These are phyloP conservation scores for Apiospora koreana DNA, from an alignment of 2,329 filamentous ascomycete species.

Conservation along the genomic window DNA sequence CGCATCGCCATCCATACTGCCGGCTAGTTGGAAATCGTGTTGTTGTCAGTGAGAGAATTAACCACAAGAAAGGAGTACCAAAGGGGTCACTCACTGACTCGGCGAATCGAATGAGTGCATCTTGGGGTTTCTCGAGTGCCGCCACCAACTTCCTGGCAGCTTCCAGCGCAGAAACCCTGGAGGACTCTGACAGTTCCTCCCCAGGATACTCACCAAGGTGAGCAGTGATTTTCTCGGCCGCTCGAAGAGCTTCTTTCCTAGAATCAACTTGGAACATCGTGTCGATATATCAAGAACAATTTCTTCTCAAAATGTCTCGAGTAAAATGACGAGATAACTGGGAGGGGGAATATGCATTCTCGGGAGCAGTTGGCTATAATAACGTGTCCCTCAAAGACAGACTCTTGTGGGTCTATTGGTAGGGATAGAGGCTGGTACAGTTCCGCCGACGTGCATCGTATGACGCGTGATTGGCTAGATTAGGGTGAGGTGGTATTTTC, in stretches of 20 bases:
- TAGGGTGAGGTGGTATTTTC: too few species aligned
- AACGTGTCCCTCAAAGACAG: too few species aligned
- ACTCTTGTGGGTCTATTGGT: too few species aligned
- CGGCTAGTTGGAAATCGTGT: background rate
- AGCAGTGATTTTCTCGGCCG: background rate
- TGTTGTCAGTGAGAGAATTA: background rate
- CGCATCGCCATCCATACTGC: background rate
- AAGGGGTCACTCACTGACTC: background rate
- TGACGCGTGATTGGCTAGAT: too few species aligned
- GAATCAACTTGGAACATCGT: background rate
- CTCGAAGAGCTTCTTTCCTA: background rate
- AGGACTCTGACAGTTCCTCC: background rate
- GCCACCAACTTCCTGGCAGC: background rate
- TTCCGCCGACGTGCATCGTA: too few species aligned
- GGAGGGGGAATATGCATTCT: too few species aligned
- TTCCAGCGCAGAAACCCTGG: background rate
- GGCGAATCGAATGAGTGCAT: background rate
- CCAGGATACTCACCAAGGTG: background rate
- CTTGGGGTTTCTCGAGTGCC: slow-evolving; percentile 9
- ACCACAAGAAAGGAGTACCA: background rate
- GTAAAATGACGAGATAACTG: too few species aligned
- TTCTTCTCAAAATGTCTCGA: too few species aligned
- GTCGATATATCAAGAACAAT: background rate
- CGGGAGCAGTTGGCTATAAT: too few species aligned
- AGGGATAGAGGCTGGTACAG: too few species aligned